Percentiles rank a stretch among this genome's conserved stretches.
These are phyloP conservation scores for Thalassia testudinum DNA, from an alignment of 116 monocot species.

Conservation along the genomic window DNA sequence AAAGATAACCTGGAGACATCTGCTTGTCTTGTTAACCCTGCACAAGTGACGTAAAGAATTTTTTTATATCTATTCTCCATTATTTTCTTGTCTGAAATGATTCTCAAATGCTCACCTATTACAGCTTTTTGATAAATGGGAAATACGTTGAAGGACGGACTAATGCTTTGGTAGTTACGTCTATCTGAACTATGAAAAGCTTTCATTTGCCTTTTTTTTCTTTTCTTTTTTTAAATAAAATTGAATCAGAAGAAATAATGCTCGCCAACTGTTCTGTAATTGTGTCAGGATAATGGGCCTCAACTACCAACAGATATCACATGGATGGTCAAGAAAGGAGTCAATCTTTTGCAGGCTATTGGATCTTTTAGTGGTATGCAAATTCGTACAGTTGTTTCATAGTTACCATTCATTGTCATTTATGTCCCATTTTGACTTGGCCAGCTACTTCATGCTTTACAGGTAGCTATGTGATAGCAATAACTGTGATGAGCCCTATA, in stretches of 20 bases:
- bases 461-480: constrained; percentile 63
- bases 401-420: too few species aligned
- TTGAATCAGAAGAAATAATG: too few species aligned
- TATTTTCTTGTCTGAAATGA: background rate
- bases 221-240: too few species aligned
- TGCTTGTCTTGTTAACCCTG: constrained; percentile 63
- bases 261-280: background rate
- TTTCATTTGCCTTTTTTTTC: too few species aligned
- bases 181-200: too few species aligned
- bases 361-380: constrained; percentile 47
- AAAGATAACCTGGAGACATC: constrained; percentile 58
- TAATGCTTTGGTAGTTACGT: constrained; percentile 16
- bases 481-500: constrained; percentile 34
- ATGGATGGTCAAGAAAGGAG: constrained; percentile 75
- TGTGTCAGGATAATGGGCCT: constrained; percentile 60
- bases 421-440: too few species aligned
- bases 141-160: constrained; percentile 67
- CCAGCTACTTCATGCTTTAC: constrained; percentile 3
- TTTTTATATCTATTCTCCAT: background rate
- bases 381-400: too few species aligned
- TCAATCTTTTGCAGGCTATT: constrained; percentile 72
- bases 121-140: constrained; percentile 85
- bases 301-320: constrained; percentile 84
- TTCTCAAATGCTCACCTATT: constrained; percentile 4
- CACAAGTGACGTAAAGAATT: constrained; percentile 26